phyloP scores from a whole-genome alignment of 495 filamentous ascomycete species.

The Chaetomium tenue region DNA sequence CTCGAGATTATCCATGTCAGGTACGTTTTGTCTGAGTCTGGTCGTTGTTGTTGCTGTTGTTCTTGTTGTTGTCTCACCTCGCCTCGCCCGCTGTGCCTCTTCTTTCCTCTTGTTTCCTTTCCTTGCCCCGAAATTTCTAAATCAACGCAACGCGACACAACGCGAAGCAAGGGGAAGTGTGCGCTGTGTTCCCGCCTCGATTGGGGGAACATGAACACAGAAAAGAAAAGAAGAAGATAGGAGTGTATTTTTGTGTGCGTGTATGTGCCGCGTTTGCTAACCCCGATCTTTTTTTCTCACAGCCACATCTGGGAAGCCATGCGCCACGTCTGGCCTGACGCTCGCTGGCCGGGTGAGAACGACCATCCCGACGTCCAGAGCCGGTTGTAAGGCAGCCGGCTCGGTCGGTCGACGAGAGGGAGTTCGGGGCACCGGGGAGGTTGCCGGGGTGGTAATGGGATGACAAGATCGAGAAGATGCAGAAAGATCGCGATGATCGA shows the following conservation, averaged over 20 bases:
- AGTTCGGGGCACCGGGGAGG: no score
- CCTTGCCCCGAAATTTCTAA: neutral
- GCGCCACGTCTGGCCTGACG: conserved; percentile 77
- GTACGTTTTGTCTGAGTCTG: conserved; percentile 49
- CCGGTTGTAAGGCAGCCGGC: conserved; percentile 27
- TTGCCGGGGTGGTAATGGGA: neutral
- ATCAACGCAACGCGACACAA: neutral
- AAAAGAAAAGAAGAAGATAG: neutral
- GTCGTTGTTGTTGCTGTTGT: neutral
- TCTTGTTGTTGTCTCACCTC: neutral
- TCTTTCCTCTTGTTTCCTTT: neutral
- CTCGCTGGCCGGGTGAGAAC: conserved; percentile 71
- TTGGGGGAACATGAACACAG: neutral
- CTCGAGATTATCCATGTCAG: conserved; percentile 84
- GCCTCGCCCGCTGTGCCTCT: neutral
- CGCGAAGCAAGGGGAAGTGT: neutral
- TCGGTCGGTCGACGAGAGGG: no score
- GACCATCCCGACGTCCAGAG: conserved; percentile 43
- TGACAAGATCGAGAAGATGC: no score
- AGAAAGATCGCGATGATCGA: no score
- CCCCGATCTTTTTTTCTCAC: neutral
- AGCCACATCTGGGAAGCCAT: conserved; percentile 91
- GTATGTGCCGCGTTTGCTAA: neutral
- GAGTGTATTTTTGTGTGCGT: neutral
- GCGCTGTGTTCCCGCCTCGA: neutral